Evolutionary conservation across 2,329 filamentous ascomycete species (phyloP).

Genomic region (Clarireedia monteithiana): DNA sequence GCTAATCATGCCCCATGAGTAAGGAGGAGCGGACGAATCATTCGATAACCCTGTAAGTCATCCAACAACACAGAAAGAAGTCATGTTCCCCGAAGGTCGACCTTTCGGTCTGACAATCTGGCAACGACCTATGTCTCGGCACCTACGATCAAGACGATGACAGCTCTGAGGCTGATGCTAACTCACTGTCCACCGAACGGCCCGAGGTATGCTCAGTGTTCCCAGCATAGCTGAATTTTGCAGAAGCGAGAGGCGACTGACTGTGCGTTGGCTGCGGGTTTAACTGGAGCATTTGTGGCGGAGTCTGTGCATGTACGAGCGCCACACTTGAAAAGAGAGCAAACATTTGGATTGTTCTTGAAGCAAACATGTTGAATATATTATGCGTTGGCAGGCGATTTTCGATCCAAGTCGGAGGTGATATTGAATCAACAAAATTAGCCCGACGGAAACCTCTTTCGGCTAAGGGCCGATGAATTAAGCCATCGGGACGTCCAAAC

Average conservation of each 20-base stretch:
- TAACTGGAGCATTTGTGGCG: conserved; percentile 8
- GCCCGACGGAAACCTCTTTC: conserved; percentile 4
- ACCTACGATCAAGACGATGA: no score
- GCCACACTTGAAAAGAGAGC: background rate
- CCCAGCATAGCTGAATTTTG: conserved; percentile 24
- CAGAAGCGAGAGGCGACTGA: conserved; percentile 2
- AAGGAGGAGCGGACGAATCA: background rate
- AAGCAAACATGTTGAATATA: background rate
- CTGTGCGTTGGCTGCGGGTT: conserved; percentile 22
- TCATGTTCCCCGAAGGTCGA: no score
- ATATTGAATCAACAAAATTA: background rate
- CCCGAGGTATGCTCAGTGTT: background rate
- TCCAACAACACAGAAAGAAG: background rate
- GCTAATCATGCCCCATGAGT: background rate
- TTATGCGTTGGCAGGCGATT: conserved; percentile 3
- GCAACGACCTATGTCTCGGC: no score
- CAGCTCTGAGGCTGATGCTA: no score
- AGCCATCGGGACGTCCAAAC: background rate
- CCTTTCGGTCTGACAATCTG: no score
- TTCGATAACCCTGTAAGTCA: background rate
- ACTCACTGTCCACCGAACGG: background rate
- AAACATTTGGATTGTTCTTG: background rate
- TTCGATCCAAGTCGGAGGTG: background rate
- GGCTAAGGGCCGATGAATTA: background rate
- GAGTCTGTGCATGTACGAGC: conserved; percentile 15